phyloP scores from a whole-genome alignment of 176 grass and related monocot species.

The Oryza glaberrima region DNA sequence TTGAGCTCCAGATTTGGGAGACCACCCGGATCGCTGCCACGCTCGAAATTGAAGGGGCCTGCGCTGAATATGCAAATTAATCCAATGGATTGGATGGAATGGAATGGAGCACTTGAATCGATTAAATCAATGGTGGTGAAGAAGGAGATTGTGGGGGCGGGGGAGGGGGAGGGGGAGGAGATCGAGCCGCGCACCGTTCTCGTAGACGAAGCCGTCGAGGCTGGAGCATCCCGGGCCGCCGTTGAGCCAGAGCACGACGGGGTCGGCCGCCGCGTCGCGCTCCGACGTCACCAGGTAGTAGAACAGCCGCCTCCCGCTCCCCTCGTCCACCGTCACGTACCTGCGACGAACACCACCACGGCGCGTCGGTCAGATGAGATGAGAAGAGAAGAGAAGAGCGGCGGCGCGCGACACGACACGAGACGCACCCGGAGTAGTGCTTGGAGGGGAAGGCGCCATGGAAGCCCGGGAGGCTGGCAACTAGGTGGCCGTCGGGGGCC shows the following conservation, averaged over 20 bases:
- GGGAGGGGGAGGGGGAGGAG: no score
- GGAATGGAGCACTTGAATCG: background rate
- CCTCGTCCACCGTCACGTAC: slow-evolving; percentile 54
- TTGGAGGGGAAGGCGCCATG: slow-evolving; percentile 56
- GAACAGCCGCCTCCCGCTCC: slow-evolving; percentile 60
- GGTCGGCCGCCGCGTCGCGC: slow-evolving; percentile 62
- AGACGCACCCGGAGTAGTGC: slow-evolving; percentile 64
- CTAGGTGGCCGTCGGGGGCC: slow-evolving; percentile 51
- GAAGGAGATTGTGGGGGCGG: background rate
- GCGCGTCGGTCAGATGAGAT: background rate
- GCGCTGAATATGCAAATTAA: background rate
- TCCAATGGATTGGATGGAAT: no score
- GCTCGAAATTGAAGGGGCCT: slow-evolving; percentile 86
- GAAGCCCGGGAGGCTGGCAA: slow-evolving; percentile 60
- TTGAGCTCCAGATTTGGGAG: slow-evolving; percentile 79
- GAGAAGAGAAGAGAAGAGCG: no score
- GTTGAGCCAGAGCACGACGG: slow-evolving; percentile 90
- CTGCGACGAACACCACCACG: background rate
- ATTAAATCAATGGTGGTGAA: background rate
- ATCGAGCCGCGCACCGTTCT: slow-evolving; percentile 47
- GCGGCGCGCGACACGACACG: no score
- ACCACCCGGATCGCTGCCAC: slow-evolving; percentile 32
- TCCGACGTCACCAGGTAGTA: slow-evolving; percentile 85
- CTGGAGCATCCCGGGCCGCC: slow-evolving; percentile 90
- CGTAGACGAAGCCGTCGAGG: slow-evolving; percentile 86